phyloP scores from a whole-genome alignment of 2,329 filamentous ascomycete species.

The Ophiostoma tasmaniense region DNA sequence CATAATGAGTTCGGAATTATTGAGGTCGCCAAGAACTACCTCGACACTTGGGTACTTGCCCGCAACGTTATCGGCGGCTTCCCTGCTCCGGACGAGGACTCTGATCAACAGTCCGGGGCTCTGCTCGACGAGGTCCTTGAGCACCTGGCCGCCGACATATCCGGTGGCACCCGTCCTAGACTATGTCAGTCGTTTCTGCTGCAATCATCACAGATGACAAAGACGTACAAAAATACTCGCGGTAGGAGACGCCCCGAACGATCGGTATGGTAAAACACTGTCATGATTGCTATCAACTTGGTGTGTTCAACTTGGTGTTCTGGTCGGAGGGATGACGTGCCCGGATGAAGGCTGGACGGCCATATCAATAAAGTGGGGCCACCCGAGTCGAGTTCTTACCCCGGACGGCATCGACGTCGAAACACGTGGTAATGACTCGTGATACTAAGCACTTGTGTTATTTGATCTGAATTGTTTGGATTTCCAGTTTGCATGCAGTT shows the following conservation, averaged over 20 bases:
- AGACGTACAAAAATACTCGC: neutral
- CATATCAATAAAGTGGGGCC: neutral
- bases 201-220: neutral
- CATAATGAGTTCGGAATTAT: neutral
- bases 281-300: neutral
- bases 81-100: neutral
- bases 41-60: neutral
- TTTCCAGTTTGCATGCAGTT: neutral
- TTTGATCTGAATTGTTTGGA: neutral
- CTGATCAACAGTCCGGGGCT: neutral
- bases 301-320: neutral
- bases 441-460: neutral
- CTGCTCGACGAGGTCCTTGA: neutral
- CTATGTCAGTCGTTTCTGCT: neutral
- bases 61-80: neutral
- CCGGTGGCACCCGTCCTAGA: neutral
- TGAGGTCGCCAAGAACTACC: neutral
- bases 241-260: neutral
- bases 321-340: neutral
- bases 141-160: neutral
- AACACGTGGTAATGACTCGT: neutral
- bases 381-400: neutral
- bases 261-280: neutral
- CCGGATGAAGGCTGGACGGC: neutral
- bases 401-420: neutral